Percentiles rank a stretch among this genome's conserved stretches.
Evolutionary conservation across 2,329 filamentous ascomycete genomes (phyloP).

Genomic region (Hymenotorrendiella dingleyae): DNA sequence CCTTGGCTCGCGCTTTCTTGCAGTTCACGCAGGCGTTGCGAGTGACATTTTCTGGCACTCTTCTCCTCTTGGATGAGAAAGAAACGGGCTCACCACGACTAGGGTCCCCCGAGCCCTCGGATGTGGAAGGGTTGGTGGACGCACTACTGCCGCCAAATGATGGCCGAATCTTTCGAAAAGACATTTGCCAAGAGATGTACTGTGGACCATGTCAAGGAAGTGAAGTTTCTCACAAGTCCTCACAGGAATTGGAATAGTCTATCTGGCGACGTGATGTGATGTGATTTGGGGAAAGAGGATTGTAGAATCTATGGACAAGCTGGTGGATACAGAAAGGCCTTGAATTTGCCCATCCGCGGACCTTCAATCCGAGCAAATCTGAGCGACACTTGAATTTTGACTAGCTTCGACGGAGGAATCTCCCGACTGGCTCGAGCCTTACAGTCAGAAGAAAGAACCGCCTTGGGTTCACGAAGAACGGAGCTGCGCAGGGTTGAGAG

Average conservation of each 20-base stretch:
- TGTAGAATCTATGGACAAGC: not conserved
- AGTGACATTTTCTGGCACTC: slow-evolving; percentile 30
- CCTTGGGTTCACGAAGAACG: no score
- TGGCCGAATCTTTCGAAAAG: slow-evolving; percentile 26
- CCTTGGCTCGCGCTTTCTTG: slow-evolving; percentile 33
- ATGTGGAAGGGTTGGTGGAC: slow-evolving; percentile 22
- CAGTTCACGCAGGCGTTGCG: slow-evolving; percentile 33
- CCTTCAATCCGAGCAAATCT: not conserved
- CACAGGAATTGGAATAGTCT: no score
- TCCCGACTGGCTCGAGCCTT: slow-evolving; percentile 9
- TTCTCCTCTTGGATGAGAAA: slow-evolving; percentile 25
- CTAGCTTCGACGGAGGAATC: slow-evolving; percentile 12
- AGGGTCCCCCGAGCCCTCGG: slow-evolving; percentile 22
- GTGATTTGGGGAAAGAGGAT: slow-evolving; percentile 11
- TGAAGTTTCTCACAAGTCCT: no score
- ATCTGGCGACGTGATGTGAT: slow-evolving; percentile 2
- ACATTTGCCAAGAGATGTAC: no score
- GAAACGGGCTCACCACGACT: slow-evolving; percentile 12
- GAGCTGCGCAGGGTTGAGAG: no score
- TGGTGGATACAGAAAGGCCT: slow-evolving; percentile 10
- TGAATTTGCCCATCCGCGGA: not conserved
- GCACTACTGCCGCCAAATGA: slow-evolving; percentile 23
- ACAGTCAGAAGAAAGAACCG: no score
- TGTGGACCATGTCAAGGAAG: no score
- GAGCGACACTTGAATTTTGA: slow-evolving; percentile 1